Base-by-base conservation (phyloP, 2,329 filamentous ascomycete species). In the Plenodomus biglobosus region DNA sequence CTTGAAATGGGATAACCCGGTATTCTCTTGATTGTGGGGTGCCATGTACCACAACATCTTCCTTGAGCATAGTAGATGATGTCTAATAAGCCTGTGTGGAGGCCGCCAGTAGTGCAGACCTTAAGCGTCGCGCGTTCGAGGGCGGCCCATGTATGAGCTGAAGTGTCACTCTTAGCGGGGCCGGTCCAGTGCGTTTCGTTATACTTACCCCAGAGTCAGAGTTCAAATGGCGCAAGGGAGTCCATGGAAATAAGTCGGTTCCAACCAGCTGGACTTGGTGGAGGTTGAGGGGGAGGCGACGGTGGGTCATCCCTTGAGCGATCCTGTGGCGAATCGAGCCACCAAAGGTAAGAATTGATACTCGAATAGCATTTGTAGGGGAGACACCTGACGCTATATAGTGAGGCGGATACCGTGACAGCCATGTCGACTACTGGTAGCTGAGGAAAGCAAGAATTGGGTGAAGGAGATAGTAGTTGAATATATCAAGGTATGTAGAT, bases 261-360 rank as follows among this genome's bases (percentile, higher is more conserved):
- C 68, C 69, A 71, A 36, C 61, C 57, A 35, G 58, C 56, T 38
- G 71, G 70, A 37, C 71, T 74, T 61, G 70, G 70, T 37, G 71
- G 71, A 13, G 70, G 71, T 48, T 72, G 70, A 24, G 70, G 69
- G 20, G 71, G 71, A 21, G 71, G 71, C 21, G 71, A 72, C 22
- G 70, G 71, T 8, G 71, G 68, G 34, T 74, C 71, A 18, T 69
- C 68, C 55, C 67, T 65, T 43, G 69, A 71, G 21, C 47, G 40
- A 20, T 64, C 47, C 42, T 59, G 58, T 27, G 44, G 24, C 22
- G 53, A 52, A 19, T 46, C 21, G 17, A 48, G 34, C 30, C 46
- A 20, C 16, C 44, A 40, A 21, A 36, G 43, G 32, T 34, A 38
- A 16, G 32, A 38, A 40, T 18, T 16, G 30, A n/a, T 27, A n/a